phyloP scores from a whole-genome alignment of 2,329 filamentous ascomycete species.

The Bisporella sp. region DNA sequence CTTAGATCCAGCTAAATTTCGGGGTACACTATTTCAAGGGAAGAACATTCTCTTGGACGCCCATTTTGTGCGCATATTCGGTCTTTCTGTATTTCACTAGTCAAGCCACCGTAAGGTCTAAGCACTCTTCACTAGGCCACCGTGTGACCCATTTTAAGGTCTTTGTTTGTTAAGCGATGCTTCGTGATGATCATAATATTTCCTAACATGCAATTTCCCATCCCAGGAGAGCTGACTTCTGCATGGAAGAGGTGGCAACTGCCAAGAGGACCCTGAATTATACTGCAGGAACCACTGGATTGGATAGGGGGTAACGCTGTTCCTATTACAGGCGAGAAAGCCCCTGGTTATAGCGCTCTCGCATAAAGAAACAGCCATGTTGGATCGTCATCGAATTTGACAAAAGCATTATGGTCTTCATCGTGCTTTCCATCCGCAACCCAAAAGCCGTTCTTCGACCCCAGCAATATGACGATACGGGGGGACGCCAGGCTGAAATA shows the following conservation, averaged over 20 bases:
- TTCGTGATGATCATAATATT: neutral
- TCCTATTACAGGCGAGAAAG: neutral
- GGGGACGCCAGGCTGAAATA: neutral
- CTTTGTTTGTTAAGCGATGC: too few relatives aligned
- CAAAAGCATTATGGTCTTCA: neutral
- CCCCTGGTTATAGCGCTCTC: neutral
- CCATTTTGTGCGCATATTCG: too few relatives aligned
- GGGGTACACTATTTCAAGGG: neutral
- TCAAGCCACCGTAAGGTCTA: too few relatives aligned
- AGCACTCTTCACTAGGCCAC: too few relatives aligned
- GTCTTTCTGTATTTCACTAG: too few relatives aligned
- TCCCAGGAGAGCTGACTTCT: neutral
- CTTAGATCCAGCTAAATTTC: neutral
- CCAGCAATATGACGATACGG: slow-evolving; percentile 4
- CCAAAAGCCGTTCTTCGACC: neutral
- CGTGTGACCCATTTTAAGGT: too few relatives aligned
- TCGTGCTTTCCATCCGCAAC: neutral
- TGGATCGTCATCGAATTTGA: slow-evolving; percentile 6
- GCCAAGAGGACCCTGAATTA: neutral
- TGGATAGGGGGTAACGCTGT: neutral
- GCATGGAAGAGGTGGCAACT: neutral
- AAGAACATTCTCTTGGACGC: neutral
- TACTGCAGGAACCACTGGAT: neutral
- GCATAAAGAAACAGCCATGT: slow-evolving; percentile 1
- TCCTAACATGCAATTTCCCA: neutral